Evolutionary conservation across 1,284 basidiomycete species (phyloP).

Genomic region (Testicularia cyperi): DNA sequence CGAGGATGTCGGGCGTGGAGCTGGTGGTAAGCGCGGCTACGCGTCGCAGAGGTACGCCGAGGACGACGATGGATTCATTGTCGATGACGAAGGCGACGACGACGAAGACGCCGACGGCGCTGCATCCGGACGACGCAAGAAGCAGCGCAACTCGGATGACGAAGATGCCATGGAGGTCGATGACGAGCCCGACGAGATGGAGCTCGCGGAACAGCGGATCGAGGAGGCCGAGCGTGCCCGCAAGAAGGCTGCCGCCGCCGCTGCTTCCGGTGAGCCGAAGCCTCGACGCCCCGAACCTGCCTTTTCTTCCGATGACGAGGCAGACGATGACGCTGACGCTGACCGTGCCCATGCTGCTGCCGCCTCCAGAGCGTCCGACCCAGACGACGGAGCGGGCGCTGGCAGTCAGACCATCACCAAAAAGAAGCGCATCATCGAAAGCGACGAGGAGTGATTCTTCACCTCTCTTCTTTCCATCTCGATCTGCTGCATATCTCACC

Average conservation of each 20-base stretch:
- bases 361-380: not conserved
- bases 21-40: constrained; percentile 18
- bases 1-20: constrained; percentile 19
- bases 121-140: constrained; percentile 22
- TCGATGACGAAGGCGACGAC: constrained; percentile 45
- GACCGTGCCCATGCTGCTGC: too few relatives aligned
- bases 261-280: constrained; percentile 5
- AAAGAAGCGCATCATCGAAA: constrained; percentile 45
- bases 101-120: constrained; percentile 16
- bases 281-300: constrained; percentile 26
- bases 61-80: constrained; percentile 57
- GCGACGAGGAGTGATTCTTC: constrained; percentile 28
- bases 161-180: constrained; percentile 52
- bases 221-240: constrained; percentile 33
- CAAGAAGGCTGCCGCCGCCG: constrained; percentile 19
- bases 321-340: constrained; percentile 29
- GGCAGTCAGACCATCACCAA: constrained; percentile 18
- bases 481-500: not conserved
- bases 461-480: not conserved
- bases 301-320: constrained; percentile 33
- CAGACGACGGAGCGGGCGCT: constrained; percentile 8
- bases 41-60: constrained; percentile 35
- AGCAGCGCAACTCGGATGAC: constrained; percentile 11
- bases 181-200: constrained; percentile 50
- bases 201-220: constrained; percentile 45